Evolutionary conservation across 2,329 filamentous ascomycete species (phyloP).

Genomic region (Xylariaceae sp.): DNA sequence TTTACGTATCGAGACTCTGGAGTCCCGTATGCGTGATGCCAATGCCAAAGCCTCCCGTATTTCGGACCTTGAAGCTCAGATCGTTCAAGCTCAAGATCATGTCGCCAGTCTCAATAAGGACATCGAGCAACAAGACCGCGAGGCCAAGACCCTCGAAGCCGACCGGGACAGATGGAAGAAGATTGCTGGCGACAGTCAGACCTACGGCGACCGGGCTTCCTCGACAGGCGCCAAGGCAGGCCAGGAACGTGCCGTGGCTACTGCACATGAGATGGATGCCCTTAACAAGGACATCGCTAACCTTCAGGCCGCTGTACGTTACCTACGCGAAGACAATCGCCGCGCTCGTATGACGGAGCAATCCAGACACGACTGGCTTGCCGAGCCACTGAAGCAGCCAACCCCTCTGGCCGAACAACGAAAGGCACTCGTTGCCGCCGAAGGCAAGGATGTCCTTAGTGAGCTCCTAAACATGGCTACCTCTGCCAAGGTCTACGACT

Average conservation of each 20-base stretch:
- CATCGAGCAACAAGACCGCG: constrained; percentile 63
- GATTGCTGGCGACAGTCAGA: constrained; percentile 59
- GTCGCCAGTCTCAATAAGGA: constrained; percentile 56
- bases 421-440: constrained; percentile 53
- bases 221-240: constrained; percentile 49
- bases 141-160: constrained; percentile 59
- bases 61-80: constrained; percentile 57
- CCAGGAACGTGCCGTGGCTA: constrained; percentile 64
- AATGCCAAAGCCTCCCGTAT: constrained; percentile 71
- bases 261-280: constrained; percentile 67
- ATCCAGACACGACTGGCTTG: constrained; percentile 56
- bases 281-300: constrained; percentile 65
- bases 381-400: constrained; percentile 54
- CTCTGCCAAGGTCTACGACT: constrained; percentile 54
- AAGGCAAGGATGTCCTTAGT: constrained; percentile 60
- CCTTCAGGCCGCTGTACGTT: constrained; percentile 62
- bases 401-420: constrained; percentile 55
- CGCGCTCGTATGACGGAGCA: constrained; percentile 57
- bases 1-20: constrained; percentile 91
- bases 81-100: constrained; percentile 50
- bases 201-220: constrained; percentile 47
- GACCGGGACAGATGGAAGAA: constrained; percentile 70
- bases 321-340: constrained; percentile 63
- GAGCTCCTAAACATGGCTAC: constrained; percentile 62
- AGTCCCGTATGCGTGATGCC: constrained; percentile 81